A percentile compares a stretch with the other conserved stretches of the same genome.
Conservation (phyloP, 2,329 filamentous ascomycete species). For the Exophiala mesophila region DNA sequence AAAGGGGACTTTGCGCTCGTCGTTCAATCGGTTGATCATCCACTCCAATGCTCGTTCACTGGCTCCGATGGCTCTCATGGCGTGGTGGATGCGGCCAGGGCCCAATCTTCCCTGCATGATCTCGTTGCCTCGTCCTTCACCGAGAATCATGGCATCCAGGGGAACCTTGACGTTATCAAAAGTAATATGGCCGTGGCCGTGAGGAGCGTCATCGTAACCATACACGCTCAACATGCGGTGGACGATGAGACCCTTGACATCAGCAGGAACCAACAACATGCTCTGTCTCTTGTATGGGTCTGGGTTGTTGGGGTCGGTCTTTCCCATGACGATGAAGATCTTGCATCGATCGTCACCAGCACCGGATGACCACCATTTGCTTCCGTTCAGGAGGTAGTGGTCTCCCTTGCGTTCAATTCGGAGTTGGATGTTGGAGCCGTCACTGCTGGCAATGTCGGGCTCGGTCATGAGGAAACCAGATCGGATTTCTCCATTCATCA, state of each 20-base stretch:
- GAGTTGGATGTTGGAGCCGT: slow-evolving; percentile 88
- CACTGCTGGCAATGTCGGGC: slow-evolving; percentile 79
- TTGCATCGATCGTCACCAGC: slow-evolving; percentile 87
- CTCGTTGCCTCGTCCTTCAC: slow-evolving; percentile 90
- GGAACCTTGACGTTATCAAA: slow-evolving; percentile 89
- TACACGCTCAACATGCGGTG: slow-evolving; percentile 91
- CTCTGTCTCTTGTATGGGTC: slow-evolving; percentile 86
- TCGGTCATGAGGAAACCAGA: slow-evolving; percentile 94
- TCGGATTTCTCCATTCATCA: slow-evolving; percentile 78
- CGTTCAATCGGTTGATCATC: slow-evolving; percentile 91
- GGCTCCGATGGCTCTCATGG: slow-evolving; percentile 89
- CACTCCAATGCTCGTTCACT: slow-evolving; percentile 88
- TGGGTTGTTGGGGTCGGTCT: slow-evolving; percentile 69
- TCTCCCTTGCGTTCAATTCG: slow-evolving; percentile 76
- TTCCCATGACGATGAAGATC: slow-evolving; percentile 95
- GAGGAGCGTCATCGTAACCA: slow-evolving; percentile 95
- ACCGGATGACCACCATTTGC: slow-evolving; percentile 99
- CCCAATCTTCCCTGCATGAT: slow-evolving; percentile 97
- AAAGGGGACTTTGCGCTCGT: slow-evolving; percentile 83
- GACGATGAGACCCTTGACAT: slow-evolving; percentile 79
- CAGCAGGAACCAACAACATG: slow-evolving; percentile 83
- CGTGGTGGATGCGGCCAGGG: slow-evolving; percentile 94
- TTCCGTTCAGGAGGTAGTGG: slow-evolving; percentile 87
- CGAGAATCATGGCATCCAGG: slow-evolving; percentile 79
- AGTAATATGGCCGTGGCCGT: slow-evolving; percentile 86